Evolutionary conservation across 2,329 filamentous ascomycete genomes (phyloP).

Genomic region (Aureobasidium sp.): DNA sequence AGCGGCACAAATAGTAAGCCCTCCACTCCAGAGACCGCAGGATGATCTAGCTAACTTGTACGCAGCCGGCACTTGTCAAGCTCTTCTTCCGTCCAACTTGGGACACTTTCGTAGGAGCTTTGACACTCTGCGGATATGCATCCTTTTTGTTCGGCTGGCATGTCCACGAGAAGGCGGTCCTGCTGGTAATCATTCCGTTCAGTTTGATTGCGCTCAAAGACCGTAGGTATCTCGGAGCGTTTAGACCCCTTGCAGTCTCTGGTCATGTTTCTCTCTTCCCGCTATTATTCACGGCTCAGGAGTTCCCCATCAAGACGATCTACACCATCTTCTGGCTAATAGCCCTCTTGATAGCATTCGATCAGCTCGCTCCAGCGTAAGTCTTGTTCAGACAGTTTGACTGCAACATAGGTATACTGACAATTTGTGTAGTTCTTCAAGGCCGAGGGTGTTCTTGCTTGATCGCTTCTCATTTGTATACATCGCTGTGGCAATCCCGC

Average conservation of each 20-base stretch:
- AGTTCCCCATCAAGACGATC: constrained; percentile 88
- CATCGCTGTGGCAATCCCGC: constrained; percentile 77
- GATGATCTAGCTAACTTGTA: constrained; percentile 10
- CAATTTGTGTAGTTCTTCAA: constrained; percentile 47
- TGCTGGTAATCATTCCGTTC: constrained; percentile 92
- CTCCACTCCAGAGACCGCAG: accelerated
- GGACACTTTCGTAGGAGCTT: constrained; percentile 80
- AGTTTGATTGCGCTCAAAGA: constrained; percentile 86
- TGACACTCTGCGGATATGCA: constrained; percentile 89
- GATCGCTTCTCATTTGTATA: constrained; percentile 88
- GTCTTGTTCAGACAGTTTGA: constrained; percentile 18
- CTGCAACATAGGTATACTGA: constrained; percentile 13
- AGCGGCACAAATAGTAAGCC: constrained; percentile 61
- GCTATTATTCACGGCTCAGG: constrained; percentile 79
- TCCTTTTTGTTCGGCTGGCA: constrained; percentile 99
- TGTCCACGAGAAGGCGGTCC: constrained; percentile 93
- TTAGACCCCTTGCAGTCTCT: constrained; percentile 82
- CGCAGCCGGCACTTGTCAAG: constrained; percentile 63
- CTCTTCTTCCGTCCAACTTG: constrained; percentile 71
- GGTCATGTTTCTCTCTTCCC: constrained; percentile 95
- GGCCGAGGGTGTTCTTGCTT: constrained; percentile 76
- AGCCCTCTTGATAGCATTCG: constrained; percentile 76
- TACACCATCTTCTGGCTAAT: constrained; percentile 93
- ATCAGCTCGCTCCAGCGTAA: constrained; percentile 72
- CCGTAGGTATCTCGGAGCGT: constrained; percentile 81